phyloP scores from a whole-genome alignment of 1,139 yeast genomes.

The Protomyces arabidopsidicola region DNA sequence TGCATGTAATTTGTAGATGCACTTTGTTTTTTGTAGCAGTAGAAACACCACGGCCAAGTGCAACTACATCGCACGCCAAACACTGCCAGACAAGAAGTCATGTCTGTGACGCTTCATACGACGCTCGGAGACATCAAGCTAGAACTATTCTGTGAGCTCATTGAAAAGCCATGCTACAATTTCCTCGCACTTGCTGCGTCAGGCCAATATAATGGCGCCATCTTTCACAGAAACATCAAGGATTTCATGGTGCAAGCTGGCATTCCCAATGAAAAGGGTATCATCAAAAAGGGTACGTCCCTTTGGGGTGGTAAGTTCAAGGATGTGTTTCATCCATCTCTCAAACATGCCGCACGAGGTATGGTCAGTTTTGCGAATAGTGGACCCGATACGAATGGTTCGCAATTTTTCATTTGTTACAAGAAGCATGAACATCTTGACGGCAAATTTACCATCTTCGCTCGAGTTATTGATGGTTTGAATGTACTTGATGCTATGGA shows the following conservation, averaged over 20 bases:
- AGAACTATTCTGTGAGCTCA: constrained; percentile 44
- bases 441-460: constrained; percentile 57
- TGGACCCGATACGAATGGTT: constrained; percentile 47
- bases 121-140: constrained; percentile 44
- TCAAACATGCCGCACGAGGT: constrained; percentile 46
- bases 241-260: constrained; percentile 34
- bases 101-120: constrained; percentile 40
- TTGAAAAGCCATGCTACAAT: constrained; percentile 45
- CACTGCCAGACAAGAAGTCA: not conserved
- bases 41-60: no score
- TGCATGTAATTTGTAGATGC: not conserved
- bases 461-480: constrained; percentile 46
- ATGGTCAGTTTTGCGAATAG: constrained; percentile 48
- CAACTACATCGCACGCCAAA: no score
- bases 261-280: constrained; percentile 39
- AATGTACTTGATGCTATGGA: constrained; percentile 45
- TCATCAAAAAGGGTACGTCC: constrained; percentile 52
- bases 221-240: constrained; percentile 46
- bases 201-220: constrained; percentile 45
- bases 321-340: constrained; percentile 47
- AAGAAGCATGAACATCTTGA: constrained; percentile 47
- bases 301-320: constrained; percentile 50
- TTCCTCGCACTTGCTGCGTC: constrained; percentile 50
- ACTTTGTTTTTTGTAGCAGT: not conserved
- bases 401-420: constrained; percentile 47